Evolutionary conservation across 257 asterid genomes (phyloP), one percentile per base, ranked within the genome.

Genomic region (Solanum rostratum): DNA sequence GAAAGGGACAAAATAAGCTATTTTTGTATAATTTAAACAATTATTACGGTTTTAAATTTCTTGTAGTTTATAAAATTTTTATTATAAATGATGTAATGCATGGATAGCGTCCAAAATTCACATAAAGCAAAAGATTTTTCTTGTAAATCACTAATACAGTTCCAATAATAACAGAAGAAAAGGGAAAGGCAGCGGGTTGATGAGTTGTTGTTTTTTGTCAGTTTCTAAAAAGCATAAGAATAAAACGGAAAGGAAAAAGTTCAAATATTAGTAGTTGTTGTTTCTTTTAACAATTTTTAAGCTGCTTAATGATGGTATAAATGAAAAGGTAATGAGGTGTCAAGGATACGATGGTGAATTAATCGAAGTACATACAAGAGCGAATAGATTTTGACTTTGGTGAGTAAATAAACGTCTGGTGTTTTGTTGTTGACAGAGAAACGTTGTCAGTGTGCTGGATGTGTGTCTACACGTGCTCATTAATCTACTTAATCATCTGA

Each of bases 381-480:
- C 8, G 41, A 68, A 22, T 37, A 33, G 15, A 37, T 68, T 37
- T 18, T 37, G 78, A 24, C 41, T 33, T 22, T 22, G 62, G 4
- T 19, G 3, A 15, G 62, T 29, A 49, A 16, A 49, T 49, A 15
- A 49, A 55, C 2, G 43, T 79, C 71, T 66, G 54, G 88, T 79
- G 85, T 30, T 55, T 18, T 11, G 19, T 30, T 41, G 3, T 55
- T n/a, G 80, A 74, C 8, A 39, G 20, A 82, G 29, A 18, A 46
- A 3, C 4, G 85, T 24, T 54, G 46, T 43, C 3, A 24, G 41
- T 57, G 82, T 68, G 85, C 49, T 86, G 10, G 43, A 33, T 55
- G 86, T 84, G 85, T 54, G 86, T 41, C 76, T 22, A 69, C 84
- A 46, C 81, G 78, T 85, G 86, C 81, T 57, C 68, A 49, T 49